These are phyloP conservation scores for Cornus suecica DNA, from an alignment of 148 eudicot genomes.

Conservation along the genomic window DNA sequence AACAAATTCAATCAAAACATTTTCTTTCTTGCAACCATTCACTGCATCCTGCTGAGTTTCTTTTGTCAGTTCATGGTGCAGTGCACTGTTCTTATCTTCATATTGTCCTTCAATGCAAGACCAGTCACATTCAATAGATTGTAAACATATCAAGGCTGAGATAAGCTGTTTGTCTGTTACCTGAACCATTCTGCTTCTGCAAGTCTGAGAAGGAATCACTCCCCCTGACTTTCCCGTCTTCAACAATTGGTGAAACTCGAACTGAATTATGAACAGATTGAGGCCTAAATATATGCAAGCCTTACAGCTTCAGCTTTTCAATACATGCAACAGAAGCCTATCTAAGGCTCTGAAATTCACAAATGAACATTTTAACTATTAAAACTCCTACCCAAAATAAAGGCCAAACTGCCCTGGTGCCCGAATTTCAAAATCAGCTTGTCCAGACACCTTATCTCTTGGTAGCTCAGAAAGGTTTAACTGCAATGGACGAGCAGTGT, in stretches of 20 bases:
- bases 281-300: conserved; percentile 37
- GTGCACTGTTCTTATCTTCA: conserved; percentile 7
- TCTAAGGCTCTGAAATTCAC: conserved; percentile 5
- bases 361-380: not conserved
- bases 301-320: conserved; percentile 11
- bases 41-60: conserved; percentile 8
- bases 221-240: conserved; percentile 14
- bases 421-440: conserved; percentile 68
- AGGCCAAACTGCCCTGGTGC: conserved; percentile 37
- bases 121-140: conserved; percentile 11
- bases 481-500: conserved; percentile 38
- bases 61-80: not conserved
- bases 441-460: conserved; percentile 87
- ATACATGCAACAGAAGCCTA: conserved; percentile 11
- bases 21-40: conserved; percentile 8
- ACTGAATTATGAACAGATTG: conserved; percentile 28
- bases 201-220: conserved; percentile 6
- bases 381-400: conserved; percentile 29
- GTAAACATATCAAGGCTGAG: conserved; percentile 11
- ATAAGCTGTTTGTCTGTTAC: conserved; percentile 11
- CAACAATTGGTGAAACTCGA: conserved; percentile 21
- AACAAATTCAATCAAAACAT: not conserved
- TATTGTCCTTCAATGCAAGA: conserved; percentile 2
- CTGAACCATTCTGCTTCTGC: conserved; percentile 10
- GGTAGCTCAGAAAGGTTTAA: conserved; percentile 67